These are phyloP conservation scores for Salix caprea DNA, from an alignment of 345 rosid species.

Conservation along the genomic window DNA sequence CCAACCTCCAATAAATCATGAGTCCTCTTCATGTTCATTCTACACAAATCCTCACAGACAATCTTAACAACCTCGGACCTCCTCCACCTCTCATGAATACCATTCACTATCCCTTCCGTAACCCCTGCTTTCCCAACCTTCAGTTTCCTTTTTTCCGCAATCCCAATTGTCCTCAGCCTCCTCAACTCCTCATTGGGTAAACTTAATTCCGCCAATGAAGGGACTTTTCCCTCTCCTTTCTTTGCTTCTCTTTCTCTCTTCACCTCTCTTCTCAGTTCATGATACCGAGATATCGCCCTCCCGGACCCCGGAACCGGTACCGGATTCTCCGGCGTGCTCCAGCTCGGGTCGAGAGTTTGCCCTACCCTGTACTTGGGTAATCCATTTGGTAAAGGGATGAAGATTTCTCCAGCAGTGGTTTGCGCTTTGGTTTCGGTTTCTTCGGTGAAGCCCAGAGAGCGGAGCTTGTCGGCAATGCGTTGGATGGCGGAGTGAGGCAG, in stretches of 20 bases:
- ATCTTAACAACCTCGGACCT: constrained; percentile 72
- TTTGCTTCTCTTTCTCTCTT: constrained; percentile 41
- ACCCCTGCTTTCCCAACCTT: constrained; percentile 87
- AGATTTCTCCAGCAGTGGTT: constrained; percentile 63
- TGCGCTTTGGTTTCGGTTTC: constrained; percentile 16
- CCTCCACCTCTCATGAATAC: constrained; percentile 96
- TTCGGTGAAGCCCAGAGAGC: constrained; percentile 71
- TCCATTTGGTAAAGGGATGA: constrained; percentile 60
- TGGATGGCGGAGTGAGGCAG: constrained; percentile 70
- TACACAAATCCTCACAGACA: constrained; percentile 73
- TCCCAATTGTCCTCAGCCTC: constrained; percentile 58
- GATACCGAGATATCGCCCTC: constrained; percentile 50
- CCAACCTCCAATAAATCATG: constrained; percentile 89
- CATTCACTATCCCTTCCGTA: constrained; percentile 93
- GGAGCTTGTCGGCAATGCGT: constrained; percentile 93
- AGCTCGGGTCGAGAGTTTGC: constrained; percentile 86
- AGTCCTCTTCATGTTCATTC: constrained; percentile 89
- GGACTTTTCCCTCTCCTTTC: constrained; percentile 34
- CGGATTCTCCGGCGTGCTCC: constrained; percentile 89
- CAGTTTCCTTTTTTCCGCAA: constrained; percentile 58
- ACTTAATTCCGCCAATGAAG: constrained; percentile 72
- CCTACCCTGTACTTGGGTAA: constrained; percentile 76
- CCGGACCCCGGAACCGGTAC: constrained; percentile 78
- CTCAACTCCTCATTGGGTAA: constrained; percentile 53
- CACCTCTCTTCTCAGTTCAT: constrained; percentile 48